Conservation (phyloP, 2,329 filamentous ascomycete species). For the Hysterium pulicare region DNA sequence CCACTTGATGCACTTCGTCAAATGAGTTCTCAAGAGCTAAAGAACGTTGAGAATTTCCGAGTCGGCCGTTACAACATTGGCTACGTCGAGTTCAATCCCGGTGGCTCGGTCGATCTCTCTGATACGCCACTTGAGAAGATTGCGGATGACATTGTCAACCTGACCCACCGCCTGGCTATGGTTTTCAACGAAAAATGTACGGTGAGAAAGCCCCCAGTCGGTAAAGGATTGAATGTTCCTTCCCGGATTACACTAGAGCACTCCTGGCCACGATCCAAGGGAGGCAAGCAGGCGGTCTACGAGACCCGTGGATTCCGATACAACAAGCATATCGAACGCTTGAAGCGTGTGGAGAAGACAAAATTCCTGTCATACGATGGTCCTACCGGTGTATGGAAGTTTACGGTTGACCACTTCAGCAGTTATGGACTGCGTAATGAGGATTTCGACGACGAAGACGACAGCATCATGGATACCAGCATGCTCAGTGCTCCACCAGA, state of each 20-base stretch:
- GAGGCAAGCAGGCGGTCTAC: conserved; percentile 51
- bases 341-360: conserved; percentile 76
- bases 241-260: conserved; percentile 85
- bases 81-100: conserved; percentile 67
- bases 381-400: conserved; percentile 82
- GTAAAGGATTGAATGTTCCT: conserved; percentile 88
- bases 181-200: conserved; percentile 64
- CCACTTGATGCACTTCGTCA: conserved; percentile 68
- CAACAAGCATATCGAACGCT: conserved; percentile 76
- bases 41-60: conserved; percentile 69
- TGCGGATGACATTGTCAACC: conserved; percentile 69
- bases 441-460: conserved; percentile 66
- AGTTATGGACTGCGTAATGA: conserved; percentile 83
- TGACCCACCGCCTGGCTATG: conserved; percentile 75
- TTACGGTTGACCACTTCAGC: conserved; percentile 93
- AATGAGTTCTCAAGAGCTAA: conserved; percentile 76
- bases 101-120: conserved; percentile 68
- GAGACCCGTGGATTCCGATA: conserved; percentile 64
- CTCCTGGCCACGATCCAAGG: conserved; percentile 77
- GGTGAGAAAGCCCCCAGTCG: conserved; percentile 72
- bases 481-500: conserved; percentile 41
- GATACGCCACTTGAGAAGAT: conserved; percentile 77
- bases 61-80: conserved; percentile 83
- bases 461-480: conserved; percentile 37
- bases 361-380: conserved; percentile 77